A percentile compares a stretch with the other conserved stretches of the same genome.
Conservation (phyloP, 176 grass and related monocot species). For the Musa troglodytarum region DNA sequence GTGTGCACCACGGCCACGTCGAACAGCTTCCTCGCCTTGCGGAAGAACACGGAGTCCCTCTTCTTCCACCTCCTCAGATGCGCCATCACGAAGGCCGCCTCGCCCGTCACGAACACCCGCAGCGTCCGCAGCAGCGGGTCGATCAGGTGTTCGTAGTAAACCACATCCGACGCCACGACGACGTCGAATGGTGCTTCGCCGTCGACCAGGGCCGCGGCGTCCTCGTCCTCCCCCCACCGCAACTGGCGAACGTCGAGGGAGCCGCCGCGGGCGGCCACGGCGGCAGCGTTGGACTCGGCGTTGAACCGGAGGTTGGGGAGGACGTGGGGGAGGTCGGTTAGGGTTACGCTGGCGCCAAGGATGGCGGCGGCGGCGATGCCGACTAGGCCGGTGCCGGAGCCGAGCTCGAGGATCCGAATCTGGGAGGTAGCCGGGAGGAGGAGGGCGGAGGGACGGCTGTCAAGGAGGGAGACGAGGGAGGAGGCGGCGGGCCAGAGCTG, state of each 20-base stretch:
- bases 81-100: constrained; percentile 68
- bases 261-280: constrained; percentile 38
- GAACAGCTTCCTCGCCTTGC: constrained; percentile 67
- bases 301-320: constrained; percentile 80
- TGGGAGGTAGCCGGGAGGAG: constrained; percentile 24
- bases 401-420: constrained; percentile 73
- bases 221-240: constrained; percentile 38
- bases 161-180: constrained; percentile 67
- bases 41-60: constrained; percentile 73
- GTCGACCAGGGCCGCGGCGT: neutral
- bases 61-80: constrained; percentile 95
- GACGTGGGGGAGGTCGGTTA: constrained; percentile 62
- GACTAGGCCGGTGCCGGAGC: constrained; percentile 57
- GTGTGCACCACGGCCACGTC: constrained; percentile 54
- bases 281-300: constrained; percentile 40
- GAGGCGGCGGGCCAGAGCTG: constrained; percentile 91
- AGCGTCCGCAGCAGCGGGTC: constrained; percentile 74
- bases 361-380: constrained; percentile 53
- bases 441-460: constrained; percentile 31
- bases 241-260: constrained; percentile 46
- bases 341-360: constrained; percentile 38
- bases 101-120: constrained; percentile 57
- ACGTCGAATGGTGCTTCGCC: constrained; percentile 40
- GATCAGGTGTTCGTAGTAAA: constrained; percentile 76
- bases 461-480: constrained; percentile 57